These are phyloP conservation scores for Aspergillus avenaceus DNA, from an alignment of 495 filamentous ascomycete species.

Conservation along the genomic window DNA sequence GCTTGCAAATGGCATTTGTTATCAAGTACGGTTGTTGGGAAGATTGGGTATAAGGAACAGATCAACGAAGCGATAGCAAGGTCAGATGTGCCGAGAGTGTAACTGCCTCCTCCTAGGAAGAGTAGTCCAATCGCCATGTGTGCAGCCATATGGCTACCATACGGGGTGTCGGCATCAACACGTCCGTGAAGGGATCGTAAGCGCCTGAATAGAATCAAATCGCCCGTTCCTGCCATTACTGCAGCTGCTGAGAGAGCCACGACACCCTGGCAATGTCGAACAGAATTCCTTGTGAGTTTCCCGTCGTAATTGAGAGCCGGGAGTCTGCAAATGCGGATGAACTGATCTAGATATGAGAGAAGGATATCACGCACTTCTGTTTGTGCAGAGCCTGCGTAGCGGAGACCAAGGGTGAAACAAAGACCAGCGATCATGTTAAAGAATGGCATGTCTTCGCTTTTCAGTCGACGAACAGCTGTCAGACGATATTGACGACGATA, in stretches of 20 bases:
- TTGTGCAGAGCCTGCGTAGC: conserved; percentile 81
- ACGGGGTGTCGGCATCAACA: conserved; percentile 78
- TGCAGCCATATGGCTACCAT: conserved; percentile 87
- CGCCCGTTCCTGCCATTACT: conserved; percentile 94
- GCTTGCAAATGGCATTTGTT: conserved; percentile 94
- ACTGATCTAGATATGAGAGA: conserved; percentile 78
- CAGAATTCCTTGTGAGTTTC: conserved; percentile 73
- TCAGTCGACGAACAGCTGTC: conserved; percentile 48
- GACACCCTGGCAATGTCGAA: conserved; percentile 84
- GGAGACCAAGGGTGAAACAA: conserved; percentile 78
- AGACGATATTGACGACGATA: conserved; percentile 58
- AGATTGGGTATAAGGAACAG: conserved; percentile 91
- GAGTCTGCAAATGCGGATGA: conserved; percentile 72
- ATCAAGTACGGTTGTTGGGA: conserved; percentile 82
- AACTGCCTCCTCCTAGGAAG: conserved; percentile 86
- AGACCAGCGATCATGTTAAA: conserved; percentile 89
- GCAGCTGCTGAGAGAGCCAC: conserved; percentile 75
- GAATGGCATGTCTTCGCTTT: conserved; percentile 80
- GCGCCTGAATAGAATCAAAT: conserved; percentile 82
- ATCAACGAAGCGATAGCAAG: conserved; percentile 80
- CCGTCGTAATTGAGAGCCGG: conserved; percentile 71
- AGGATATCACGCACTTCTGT: conserved; percentile 70
- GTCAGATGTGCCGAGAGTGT: conserved; percentile 88
- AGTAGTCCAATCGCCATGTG: conserved; percentile 90
- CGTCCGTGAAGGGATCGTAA: conserved; percentile 84